A percentile compares a stretch with the other conserved stretches of the same genome.
Conservation (phyloP, 352 stramenopile genomes). For the Phytophthora parvispora region DNA sequence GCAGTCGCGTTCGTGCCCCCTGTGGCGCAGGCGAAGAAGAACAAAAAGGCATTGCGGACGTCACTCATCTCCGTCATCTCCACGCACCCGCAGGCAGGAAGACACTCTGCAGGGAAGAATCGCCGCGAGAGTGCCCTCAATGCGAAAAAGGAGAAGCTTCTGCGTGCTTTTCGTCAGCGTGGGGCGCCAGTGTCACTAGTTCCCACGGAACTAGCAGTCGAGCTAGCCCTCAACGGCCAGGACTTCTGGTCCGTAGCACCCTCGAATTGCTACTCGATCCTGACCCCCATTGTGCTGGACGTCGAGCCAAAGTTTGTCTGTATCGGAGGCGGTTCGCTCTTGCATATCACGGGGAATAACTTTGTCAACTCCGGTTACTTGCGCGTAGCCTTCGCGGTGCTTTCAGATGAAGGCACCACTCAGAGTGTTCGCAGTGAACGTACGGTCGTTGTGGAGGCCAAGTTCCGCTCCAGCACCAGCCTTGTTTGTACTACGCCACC, state of each 20-base stretch:
- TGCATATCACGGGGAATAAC: conserved; percentile 61
- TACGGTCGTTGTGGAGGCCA: conserved; percentile 57
- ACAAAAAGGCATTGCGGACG: conserved; percentile 43
- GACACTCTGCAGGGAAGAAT: background rate
- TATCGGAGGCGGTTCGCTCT: conserved; percentile 45
- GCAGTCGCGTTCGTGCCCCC: conserved; percentile 56
- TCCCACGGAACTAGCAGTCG: conserved; percentile 60
- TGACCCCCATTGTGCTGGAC: conserved; percentile 46
- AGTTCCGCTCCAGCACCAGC: conserved; percentile 56
- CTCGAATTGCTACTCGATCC: conserved; percentile 44
- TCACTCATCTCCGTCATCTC: conserved; percentile 67
- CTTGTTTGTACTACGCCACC: conserved; percentile 57
- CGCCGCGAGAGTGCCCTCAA: conserved; percentile 14
- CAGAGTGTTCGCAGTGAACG: conserved; percentile 11
- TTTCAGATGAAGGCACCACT: conserved; percentile 9
- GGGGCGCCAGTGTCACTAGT: conserved; percentile 37
- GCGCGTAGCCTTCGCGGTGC: conserved; percentile 56
- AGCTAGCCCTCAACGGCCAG: conserved; percentile 74
- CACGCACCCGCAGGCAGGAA: conserved; percentile 24
- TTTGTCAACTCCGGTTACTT: conserved; percentile 56
- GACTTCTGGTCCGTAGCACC: conserved; percentile 68
- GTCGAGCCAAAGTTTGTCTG: conserved; percentile 56
- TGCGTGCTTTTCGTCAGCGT: conserved; percentile 57
- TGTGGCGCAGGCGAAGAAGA: conserved; percentile 17
- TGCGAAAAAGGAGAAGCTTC: conserved; percentile 57